Base-by-base conservation (phyloP, 768 basidiomycete species). In the Leccinum aurantiacum region DNA sequence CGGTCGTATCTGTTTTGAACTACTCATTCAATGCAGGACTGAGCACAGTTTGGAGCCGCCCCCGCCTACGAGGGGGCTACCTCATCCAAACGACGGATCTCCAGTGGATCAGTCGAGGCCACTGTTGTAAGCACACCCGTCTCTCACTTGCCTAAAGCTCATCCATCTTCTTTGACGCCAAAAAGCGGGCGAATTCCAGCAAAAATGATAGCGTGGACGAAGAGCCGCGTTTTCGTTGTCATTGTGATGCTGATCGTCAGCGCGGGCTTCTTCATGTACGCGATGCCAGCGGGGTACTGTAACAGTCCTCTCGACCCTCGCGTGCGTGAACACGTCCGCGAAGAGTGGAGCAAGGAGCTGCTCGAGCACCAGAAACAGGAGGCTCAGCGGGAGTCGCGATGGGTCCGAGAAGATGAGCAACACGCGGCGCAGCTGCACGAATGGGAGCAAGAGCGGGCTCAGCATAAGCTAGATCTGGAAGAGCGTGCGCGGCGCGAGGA, bases 361-460 rank as follows among this genome's bases (percentile, higher is more conserved):
- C 33, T 64, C 9, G 66, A 55, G 33, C 64, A 71, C 29, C 57
- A 73, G 38, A 60, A 49, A 52, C 61, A 58, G 15, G 59, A 53
- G 17, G 55, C 29, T 1, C 19, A 64, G 13, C 63, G 63, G 29
- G 57, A 65, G 57, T 58, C 44, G 9, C 63, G 25, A 24, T 71
- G 70, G 71, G 61, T 24, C 1, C 52, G 53, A 52, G 71, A 72
- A 22, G 60, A 66, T 22, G 54, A 65, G 33, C 52, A 29, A 2
- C 68, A 67, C 9, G 44, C 49, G 1, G 27, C 25, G 2, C 54
- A 33, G 11, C 52, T 57, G 25, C 57, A 22, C 4, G 59, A 65
- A n/a, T 71, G 71, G 71, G 54, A 56, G 22, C 47, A 59, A 11
- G 71, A 72, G 38, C 62, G 54, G 2, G 19, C 62, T 2, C 47